These are phyloP conservation scores for Trametes pubescens DNA, from an alignment of 1,284 basidiomycete genomes.

Conservation along the genomic window DNA sequence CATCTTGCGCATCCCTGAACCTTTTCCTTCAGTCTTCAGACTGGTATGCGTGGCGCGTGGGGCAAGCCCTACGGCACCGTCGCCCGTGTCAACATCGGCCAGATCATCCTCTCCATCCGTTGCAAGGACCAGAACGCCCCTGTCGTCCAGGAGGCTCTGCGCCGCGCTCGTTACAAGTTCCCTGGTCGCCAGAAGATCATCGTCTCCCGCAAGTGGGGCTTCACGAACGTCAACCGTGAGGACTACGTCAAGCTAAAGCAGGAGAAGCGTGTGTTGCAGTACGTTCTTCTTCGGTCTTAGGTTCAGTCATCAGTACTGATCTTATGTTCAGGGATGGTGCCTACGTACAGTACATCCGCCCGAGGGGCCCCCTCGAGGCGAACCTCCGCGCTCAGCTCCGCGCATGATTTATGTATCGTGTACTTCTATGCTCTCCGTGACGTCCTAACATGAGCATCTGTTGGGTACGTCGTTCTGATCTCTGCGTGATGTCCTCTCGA, in stretches of 20 bases:
- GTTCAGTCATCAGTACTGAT: slow-evolving; percentile 32
- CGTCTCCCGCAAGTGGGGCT: slow-evolving; percentile 97
- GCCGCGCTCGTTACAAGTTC: slow-evolving; percentile 99
- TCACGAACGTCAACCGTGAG: slow-evolving; percentile 94
- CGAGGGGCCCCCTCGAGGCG: slow-evolving; percentile 83
- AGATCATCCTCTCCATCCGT: slow-evolving; percentile 96
- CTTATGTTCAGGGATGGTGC: slow-evolving; percentile 72
- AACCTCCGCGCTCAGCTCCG: slow-evolving; percentile 88
- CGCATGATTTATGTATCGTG: slow-evolving; percentile 51
- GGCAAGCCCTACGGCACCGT: slow-evolving; percentile 98
- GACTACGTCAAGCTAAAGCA: slow-evolving; percentile 91
- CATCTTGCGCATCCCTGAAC: neutral
- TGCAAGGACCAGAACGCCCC: slow-evolving; percentile 90
- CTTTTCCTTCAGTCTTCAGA: slow-evolving; percentile 78
- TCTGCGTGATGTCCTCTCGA: neutral
- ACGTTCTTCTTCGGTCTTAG: slow-evolving; percentile 45
- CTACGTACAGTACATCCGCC: slow-evolving; percentile 90
- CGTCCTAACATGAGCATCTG: slow-evolving; percentile 28
- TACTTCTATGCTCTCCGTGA: slow-evolving; percentile 34
- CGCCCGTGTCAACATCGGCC: slow-evolving; percentile 96
- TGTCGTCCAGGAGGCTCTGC: slow-evolving; percentile 96
- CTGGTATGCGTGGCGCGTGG: slow-evolving; percentile 99
- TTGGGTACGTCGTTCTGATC: slow-evolving; percentile 19
- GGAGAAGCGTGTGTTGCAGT: slow-evolving; percentile 89
- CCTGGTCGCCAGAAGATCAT: slow-evolving; percentile 99